Base-by-base conservation (phyloP, 163 green algal genomes). In the Chlamydomonas reinhardtii region DNA sequence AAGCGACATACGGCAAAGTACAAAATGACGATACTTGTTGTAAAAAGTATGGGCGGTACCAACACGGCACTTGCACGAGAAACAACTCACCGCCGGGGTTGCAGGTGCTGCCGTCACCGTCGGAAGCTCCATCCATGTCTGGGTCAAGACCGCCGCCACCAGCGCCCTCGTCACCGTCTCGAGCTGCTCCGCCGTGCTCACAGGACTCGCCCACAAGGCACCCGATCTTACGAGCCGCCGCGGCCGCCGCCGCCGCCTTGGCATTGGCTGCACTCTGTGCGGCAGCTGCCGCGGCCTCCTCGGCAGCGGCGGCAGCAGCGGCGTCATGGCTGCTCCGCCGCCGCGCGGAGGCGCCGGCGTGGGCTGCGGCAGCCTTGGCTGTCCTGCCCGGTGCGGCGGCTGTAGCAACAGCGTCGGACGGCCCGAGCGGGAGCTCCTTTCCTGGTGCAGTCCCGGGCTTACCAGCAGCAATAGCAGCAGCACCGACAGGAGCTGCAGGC, bases 91-190 rank as follows among this genome's bases (percentile, higher is more conserved):
- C 48, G 1, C 48, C 48, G 48, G 48, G 48, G 48, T 56, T 56
- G 54, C 79, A 85, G 2, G 68, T 85, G 54, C 79, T 77, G 52
- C 48, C 79, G 27, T 34, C 79, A 32, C 43, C 79, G 31, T 54
- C 79, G 52, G 68, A 78, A 25, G 31, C 79, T 48, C 66, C 31
- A 16, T 39, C 66, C 29, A 24, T 19, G 66, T 39, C 66, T 31
- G 15, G 16, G 14, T 56, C 48, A 17, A 56, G 14, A 12, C 48
- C 48, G 31, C 66, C 31, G 66, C 31, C 66, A 17, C 66, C n/a
- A 2, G 31, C 31, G 8, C 66, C 29, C 0, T 27, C n/a, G 31
- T n/a, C 31, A 9, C 14, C 66, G 66, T 25, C 66, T 2, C 31
- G 31, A 15, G 14, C 31, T 25, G 22, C 31, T 15, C 66, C 31